These are phyloP conservation scores for Grigorovia humatica DNA, from an alignment of 805 yeast species.

Conservation along the genomic window DNA sequence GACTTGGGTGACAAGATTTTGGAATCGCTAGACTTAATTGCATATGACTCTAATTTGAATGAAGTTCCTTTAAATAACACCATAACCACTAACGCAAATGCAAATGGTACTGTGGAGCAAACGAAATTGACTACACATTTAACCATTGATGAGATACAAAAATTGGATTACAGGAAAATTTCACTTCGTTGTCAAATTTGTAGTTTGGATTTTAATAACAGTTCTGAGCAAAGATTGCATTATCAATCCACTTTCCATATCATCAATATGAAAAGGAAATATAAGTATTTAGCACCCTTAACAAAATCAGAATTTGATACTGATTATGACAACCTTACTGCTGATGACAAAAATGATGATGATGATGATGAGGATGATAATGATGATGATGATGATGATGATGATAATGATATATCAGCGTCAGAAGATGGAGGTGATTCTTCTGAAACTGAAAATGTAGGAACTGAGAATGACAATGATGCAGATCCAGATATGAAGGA, in stretches of 20 bases:
- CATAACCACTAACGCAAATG: not conserved
- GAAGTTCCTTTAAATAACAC: constrained; percentile 9
- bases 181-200: constrained; percentile 20
- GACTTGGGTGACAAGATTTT: constrained; percentile 33
- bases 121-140: constrained; percentile 3
- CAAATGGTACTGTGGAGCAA: not conserved
- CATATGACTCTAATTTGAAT: constrained; percentile 44
- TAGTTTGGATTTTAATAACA: constrained; percentile 10
- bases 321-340: constrained; percentile 24
- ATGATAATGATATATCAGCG: too few relatives aligned
- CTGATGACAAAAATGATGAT: constrained; percentile 47
- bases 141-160: constrained; percentile 8
- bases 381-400: constrained; percentile 13
- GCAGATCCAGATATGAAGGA: constrained; percentile 5
- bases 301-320: constrained; percentile 51
- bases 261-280: constrained; percentile 46
- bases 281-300: constrained; percentile 36
- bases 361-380: constrained; percentile 29
- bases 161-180: constrained; percentile 7
- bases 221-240: constrained; percentile 30
- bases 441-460: constrained; percentile 18
- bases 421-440: too few relatives aligned
- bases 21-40: constrained; percentile 40
- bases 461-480: constrained; percentile 11
- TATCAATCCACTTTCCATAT: constrained; percentile 51